phyloP scores from a whole-genome alignment of 192 early-diverging fungal species.

The Backusella australiensis region DNA sequence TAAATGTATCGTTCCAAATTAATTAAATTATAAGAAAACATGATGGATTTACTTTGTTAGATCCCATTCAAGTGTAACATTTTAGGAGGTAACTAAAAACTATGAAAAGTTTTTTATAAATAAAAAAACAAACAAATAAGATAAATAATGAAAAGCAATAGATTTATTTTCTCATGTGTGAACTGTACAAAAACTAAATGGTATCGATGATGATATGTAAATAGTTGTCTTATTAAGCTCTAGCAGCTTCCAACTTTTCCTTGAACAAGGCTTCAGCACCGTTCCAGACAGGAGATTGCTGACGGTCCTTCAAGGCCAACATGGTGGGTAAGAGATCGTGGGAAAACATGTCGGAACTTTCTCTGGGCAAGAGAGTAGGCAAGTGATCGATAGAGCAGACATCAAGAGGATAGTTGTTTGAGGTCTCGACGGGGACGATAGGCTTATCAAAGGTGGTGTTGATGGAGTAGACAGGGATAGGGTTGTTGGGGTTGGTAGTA shows the following conservation, averaged over 20 bases:
- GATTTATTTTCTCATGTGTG: neutral
- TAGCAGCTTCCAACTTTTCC: conserved; percentile 66
- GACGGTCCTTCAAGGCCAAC: conserved; percentile 64
- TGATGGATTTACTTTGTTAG: neutral
- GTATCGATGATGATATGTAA: conserved; percentile 3
- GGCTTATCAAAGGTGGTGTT: conserved; percentile 96
- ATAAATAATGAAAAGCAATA: neutral
- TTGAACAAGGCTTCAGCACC: conserved; percentile 83
- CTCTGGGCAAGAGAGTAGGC: conserved; percentile 91
- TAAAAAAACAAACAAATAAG: neutral
- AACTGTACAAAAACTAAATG: conserved; percentile 2
- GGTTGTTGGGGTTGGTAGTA: conserved; percentile 97
- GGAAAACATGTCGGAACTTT: conserved; percentile 86
- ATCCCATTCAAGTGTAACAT: neutral
- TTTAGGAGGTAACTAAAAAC: neutral
- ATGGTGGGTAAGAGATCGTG: conserved; percentile 84
- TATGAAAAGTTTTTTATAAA: neutral
- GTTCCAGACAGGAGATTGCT: conserved; percentile 72
- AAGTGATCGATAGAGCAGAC: conserved; percentile 97
- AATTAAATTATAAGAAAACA: no score
- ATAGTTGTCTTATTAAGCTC: conserved; percentile 11
- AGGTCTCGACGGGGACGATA: conserved; percentile 65
- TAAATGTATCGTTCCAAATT: no score
- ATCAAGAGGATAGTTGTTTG: conserved; percentile 69
- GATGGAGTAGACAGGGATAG: conserved; percentile 90